Evolutionary conservation across 192 early-diverging fungal genomes (phyloP).

Genomic region (Coemansia sp.): DNA sequence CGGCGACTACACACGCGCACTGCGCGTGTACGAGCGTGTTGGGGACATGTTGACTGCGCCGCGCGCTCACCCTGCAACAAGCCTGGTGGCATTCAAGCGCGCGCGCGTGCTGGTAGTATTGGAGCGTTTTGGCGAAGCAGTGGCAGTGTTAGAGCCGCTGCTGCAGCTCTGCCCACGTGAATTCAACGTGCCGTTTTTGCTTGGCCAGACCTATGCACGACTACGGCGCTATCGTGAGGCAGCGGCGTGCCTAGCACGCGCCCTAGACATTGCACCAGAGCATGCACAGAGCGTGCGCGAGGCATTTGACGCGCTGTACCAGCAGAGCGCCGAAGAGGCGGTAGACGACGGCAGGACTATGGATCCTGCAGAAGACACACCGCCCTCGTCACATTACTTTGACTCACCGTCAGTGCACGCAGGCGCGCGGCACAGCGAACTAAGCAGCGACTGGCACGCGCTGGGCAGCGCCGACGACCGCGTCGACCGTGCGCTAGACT

Average conservation of each 20-base stretch:
- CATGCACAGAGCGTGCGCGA: constrained; percentile 48
- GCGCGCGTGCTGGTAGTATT: constrained; percentile 65
- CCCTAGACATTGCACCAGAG: constrained; percentile 49
- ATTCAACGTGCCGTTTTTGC: constrained; percentile 53
- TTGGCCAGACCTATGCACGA: constrained; percentile 51
- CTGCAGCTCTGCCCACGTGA: constrained; percentile 54
- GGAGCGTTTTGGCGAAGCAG: constrained; percentile 62
- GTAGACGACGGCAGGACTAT: constrained; percentile 6
- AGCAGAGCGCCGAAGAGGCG: constrained; percentile 25
- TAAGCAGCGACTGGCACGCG: constrained; percentile 44
- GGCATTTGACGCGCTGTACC: constrained; percentile 52
- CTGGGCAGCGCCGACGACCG: constrained; percentile 47
- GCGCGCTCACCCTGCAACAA: constrained; percentile 36
- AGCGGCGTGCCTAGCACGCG: constrained; percentile 39
- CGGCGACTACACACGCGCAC: constrained; percentile 57
- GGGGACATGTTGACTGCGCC: constrained; percentile 49
- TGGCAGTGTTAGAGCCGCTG: constrained; percentile 62
- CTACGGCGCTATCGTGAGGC: constrained; percentile 48
- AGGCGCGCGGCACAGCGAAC: constrained; percentile 24
- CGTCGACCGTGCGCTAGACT: constrained; percentile 47
- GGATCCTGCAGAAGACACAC: constrained; percentile 3
- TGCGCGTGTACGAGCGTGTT: constrained; percentile 63
- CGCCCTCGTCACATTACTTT: constrained; percentile 37
- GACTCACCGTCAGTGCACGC: constrained; percentile 47
- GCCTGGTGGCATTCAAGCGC: constrained; percentile 66